phyloP scores from a whole-genome alignment of 192 early-diverging fungal genomes.

The Cetraspora pellucida region DNA sequence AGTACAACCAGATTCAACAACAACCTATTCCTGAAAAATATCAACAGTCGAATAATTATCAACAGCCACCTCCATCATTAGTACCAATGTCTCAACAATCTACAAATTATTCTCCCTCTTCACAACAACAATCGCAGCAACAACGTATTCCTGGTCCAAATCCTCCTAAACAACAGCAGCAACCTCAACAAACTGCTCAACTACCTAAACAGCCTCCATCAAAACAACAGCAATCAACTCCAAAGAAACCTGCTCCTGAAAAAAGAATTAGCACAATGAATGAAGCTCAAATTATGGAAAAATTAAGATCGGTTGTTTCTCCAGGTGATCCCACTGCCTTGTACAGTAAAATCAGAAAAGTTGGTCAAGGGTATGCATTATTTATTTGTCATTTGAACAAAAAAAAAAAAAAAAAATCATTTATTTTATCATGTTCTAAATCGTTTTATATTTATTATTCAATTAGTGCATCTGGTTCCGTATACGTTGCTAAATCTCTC shows the following conservation, averaged over 20 bases:
- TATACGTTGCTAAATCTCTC: slow-evolving; percentile 86
- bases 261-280: slow-evolving; percentile 85
- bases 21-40: slow-evolving; percentile 7
- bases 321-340: slow-evolving; percentile 86
- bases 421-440: neutral
- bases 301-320: slow-evolving; percentile 86
- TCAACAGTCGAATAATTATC: slow-evolving; percentile 9
- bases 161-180: slow-evolving; percentile 30
- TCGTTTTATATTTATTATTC: neutral
- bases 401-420: slow-evolving; percentile 7
- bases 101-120: slow-evolving; percentile 18
- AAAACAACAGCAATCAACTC: slow-evolving; percentile 41
- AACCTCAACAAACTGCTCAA: slow-evolving; percentile 7
- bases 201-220: slow-evolving; percentile 38
- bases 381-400: neutral
- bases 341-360: slow-evolving; percentile 93
- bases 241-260: slow-evolving; percentile 57
- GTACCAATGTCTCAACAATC: neutral
- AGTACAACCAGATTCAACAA: neutral
- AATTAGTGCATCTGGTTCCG: slow-evolving; percentile 89
- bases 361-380: slow-evolving; percentile 86
- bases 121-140: slow-evolving; percentile 36
- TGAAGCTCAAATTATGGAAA: slow-evolving; percentile 94
- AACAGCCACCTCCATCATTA: slow-evolving; percentile 5
- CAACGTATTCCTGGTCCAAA: slow-evolving; percentile 37